Percentiles rank a stretch among this genome's conserved stretches.
Conservation (phyloP, 768 basidiomycete species). For the Serendipita sp. region DNA sequence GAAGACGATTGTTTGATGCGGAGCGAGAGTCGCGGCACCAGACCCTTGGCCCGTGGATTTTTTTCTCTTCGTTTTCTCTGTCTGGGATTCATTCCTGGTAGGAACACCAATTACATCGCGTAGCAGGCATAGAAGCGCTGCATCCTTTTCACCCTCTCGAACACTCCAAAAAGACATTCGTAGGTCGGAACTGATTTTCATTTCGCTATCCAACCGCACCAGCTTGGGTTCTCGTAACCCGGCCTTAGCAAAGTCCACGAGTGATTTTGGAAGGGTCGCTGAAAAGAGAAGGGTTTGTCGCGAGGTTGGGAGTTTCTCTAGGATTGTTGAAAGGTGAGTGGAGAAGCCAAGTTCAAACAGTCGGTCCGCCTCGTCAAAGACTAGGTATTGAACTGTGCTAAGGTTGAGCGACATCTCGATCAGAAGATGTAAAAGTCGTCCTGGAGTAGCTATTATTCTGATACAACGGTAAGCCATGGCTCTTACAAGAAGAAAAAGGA, state of each 20-base stretch:
- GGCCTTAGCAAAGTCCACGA: slow-evolving; percentile 98
- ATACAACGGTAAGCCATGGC: slow-evolving; percentile 11
- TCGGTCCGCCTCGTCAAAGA: slow-evolving; percentile 97
- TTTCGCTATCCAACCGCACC: slow-evolving; percentile 89
- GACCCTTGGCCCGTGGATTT: slow-evolving; percentile 21
- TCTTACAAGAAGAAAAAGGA: slow-evolving; percentile 10
- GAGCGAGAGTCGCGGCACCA: slow-evolving; percentile 40
- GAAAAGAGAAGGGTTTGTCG: slow-evolving; percentile 94
- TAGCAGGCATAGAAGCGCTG: slow-evolving; percentile 66
- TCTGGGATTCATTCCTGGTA: slow-evolving; percentile 16
- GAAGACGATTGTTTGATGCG: slow-evolving; percentile 89
- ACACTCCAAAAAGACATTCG: slow-evolving; percentile 90
- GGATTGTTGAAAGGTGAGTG: slow-evolving; percentile 77
- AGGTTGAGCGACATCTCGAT: slow-evolving; percentile 96
- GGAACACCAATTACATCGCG: slow-evolving; percentile 81
- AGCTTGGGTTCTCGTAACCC: slow-evolving; percentile 88
- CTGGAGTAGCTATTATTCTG: slow-evolving; percentile 95
- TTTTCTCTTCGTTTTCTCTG: slow-evolving; percentile 28
- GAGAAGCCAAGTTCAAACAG: slow-evolving; percentile 98
- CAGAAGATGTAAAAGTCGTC: slow-evolving; percentile 87
- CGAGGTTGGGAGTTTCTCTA: slow-evolving; percentile 68
- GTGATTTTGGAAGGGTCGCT: slow-evolving; percentile 85
- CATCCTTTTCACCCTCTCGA: slow-evolving; percentile 88
- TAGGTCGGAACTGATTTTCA: slow-evolving; percentile 87
- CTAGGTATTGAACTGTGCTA: slow-evolving; percentile 71